Conservation (phyloP, 345 rosid species). For the Heritiera fomes region DNA sequence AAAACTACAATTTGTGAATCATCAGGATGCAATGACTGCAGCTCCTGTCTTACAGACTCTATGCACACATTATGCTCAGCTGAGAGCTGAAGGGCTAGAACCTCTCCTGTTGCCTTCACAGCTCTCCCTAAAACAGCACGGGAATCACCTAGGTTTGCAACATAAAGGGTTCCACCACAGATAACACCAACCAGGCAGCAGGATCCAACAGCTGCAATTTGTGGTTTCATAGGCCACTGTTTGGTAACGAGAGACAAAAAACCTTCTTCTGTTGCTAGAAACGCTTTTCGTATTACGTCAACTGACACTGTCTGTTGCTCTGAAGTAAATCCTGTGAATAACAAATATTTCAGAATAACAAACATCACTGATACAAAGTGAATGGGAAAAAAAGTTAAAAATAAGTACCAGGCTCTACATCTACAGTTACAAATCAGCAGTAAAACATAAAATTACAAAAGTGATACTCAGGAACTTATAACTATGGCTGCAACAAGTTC, state of each 20-base stretch:
- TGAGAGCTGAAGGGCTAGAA: constrained; percentile 69
- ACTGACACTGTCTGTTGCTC: constrained; percentile 73
- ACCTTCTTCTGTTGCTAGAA: constrained; percentile 84
- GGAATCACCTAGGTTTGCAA: constrained; percentile 80
- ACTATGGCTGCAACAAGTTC: background rate
- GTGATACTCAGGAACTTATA: background rate
- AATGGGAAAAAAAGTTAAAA: too few relatives aligned
- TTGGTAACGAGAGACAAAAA: constrained; percentile 61
- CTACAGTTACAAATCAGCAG: background rate
- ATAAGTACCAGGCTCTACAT: background rate
- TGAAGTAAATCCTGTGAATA: constrained; percentile 54
- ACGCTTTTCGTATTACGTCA: constrained; percentile 74
- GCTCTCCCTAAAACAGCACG: constrained; percentile 75
- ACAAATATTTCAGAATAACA: background rate
- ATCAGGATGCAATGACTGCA: constrained; percentile 69
- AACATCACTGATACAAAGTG: constrained; percentile 11
- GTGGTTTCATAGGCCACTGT: constrained; percentile 69
- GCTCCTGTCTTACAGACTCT: constrained; percentile 73
- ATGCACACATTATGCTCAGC: constrained; percentile 69
- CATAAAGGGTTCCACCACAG: constrained; percentile 64
- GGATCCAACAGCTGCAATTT: constrained; percentile 83
- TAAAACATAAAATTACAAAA: background rate
- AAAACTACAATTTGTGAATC: constrained; percentile 67
- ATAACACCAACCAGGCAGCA: constrained; percentile 77
- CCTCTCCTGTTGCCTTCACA: constrained; percentile 69